Evolutionary conservation across 2,329 filamentous ascomycete genomes (phyloP), one percentile per base, ranked within the genome.

Genomic region (Cladosporium oxysporum): DNA sequence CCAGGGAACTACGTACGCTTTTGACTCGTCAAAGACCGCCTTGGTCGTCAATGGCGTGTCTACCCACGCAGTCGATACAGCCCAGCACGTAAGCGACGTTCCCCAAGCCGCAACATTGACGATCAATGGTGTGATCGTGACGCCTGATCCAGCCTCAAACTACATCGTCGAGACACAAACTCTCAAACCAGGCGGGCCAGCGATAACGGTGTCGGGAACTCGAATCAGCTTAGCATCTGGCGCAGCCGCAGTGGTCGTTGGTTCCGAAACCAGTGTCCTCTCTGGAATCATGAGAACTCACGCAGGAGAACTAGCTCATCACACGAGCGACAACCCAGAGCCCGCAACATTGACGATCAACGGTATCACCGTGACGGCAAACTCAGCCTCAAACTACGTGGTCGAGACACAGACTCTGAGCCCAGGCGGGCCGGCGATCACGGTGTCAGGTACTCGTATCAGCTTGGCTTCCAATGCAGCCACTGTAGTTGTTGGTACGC

Each of bases 121-220:
- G 10, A 21, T 58, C 28, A 35, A 33, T n/a, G 53, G 53, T 21
- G 5, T 33, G 5, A 26, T n/a, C 7, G n/a, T n/a, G 33, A 35
- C 53, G 3, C n/a, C 31, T 3, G 21, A 23, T 10, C 41, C 53
- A 10, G 28, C 26, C 14, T 65, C 53, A 3, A 12, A 61, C 18
- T 67, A 67, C 23, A 21, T 67, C 1, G 16, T 67, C 50, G 61
- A 44, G 12, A 41, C 29, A 5, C 72, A 77, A 35, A 79, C 76
- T 8, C 67, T 80, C 5, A 68, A 66, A 41, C 73, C 76, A 33
- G 78, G 77, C 58, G 76, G 72, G 1, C 66, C 74, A 6, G 67
- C 49, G 4, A 52, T 52, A 2, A 52, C 49, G 1, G 26, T 52
- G 14, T 52, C 49, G 11, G 49, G 49, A 16, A 52, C 49, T 6